Conservation (phyloP, 1,284 basidiomycete species). For the Polyporus tsugae region DNA sequence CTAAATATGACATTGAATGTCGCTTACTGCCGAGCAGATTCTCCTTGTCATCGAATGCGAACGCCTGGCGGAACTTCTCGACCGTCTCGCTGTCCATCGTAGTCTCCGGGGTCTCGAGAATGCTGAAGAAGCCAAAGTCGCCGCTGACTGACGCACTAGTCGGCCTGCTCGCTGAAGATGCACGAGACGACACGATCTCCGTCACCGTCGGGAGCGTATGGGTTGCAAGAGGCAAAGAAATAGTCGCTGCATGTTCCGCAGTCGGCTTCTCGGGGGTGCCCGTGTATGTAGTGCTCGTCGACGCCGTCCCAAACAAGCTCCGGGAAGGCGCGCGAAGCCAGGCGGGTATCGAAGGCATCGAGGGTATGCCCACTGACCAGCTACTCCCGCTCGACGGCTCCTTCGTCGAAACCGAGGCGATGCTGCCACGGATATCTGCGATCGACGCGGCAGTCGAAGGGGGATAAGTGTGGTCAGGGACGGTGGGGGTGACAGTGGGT, state of each 20-base stretch:
- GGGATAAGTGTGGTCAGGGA: constrained; percentile 74
- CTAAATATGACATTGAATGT: background rate
- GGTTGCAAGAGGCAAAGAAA: constrained; percentile 20
- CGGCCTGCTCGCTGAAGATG: constrained; percentile 43
- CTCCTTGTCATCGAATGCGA: constrained; percentile 90
- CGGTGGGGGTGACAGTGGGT: constrained; percentile 30
- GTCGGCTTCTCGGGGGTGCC: constrained; percentile 11
- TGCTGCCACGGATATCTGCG: constrained; percentile 53
- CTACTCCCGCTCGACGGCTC: constrained; percentile 33
- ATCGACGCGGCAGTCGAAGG: constrained; percentile 65
- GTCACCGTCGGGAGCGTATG: constrained; percentile 44
- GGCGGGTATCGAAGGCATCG: constrained; percentile 72
- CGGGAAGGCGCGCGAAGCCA: constrained; percentile 72
- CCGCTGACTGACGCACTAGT: constrained; percentile 38
- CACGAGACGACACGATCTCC: constrained; percentile 66
- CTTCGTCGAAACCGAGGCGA: background rate
- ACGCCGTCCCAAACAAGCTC: constrained; percentile 46
- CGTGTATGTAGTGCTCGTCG: constrained; percentile 22
- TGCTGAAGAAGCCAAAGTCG: constrained; percentile 75
- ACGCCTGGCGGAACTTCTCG: constrained; percentile 81
- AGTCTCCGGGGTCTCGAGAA: constrained; percentile 74
- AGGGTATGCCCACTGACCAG: constrained; percentile 36
- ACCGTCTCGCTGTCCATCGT: constrained; percentile 67
- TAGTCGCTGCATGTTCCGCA: constrained; percentile 33
- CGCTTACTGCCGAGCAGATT: constrained; percentile 84